Base-by-base conservation (phyloP, 164 flowering plant genomes). In the Magnolia changhungtana region DNA sequence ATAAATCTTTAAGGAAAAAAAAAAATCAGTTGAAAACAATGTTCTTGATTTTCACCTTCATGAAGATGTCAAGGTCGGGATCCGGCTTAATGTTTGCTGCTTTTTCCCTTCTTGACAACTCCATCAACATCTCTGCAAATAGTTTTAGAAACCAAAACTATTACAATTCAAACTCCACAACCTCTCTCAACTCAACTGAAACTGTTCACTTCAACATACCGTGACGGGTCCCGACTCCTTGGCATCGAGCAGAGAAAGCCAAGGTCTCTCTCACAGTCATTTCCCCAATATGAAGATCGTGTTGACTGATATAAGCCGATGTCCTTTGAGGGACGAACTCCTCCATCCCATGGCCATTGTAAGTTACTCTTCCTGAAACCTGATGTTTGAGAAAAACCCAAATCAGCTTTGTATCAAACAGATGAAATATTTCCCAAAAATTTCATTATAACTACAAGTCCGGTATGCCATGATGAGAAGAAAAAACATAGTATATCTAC, bases 101-200 rank as follows among this genome's bases (percentile, higher is more conserved):
- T 74, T 87, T 93, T 79, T 95, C 98, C 76, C 98, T 88, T 78
- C 89, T 90, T 49, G 91, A 90, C 65, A 95, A 89, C 85, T 95
- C 98, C 14, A 78, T 74, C 19, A 68, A 19, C 71, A 68, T 68
- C 11, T 68, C 71, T 68, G 71, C 23, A 78, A 23, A 7, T 65
- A 11, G 4, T 20, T 24, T 65, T 8, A 65, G 29, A 4, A 68
- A 10, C 16, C 24, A 16, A 29, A 24, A 67, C 18, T 29, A n/a
- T 49, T 9, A 7, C 20, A 37, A 45, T 20, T 37, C n/a, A 0
- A 65, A 21, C 4, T 68, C 8, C 20, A 16, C 50, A 27, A 29
- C n/a, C 18, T 69, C 50, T 18, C 50, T 11, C 71, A 27, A 21
- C 19, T 31, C 7, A 37, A 63, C 49, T 67, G 19, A 75, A 14